Evolutionary conservation across 2,329 filamentous ascomycete genomes (phyloP).

Genomic region (Fusarium sp.): DNA sequence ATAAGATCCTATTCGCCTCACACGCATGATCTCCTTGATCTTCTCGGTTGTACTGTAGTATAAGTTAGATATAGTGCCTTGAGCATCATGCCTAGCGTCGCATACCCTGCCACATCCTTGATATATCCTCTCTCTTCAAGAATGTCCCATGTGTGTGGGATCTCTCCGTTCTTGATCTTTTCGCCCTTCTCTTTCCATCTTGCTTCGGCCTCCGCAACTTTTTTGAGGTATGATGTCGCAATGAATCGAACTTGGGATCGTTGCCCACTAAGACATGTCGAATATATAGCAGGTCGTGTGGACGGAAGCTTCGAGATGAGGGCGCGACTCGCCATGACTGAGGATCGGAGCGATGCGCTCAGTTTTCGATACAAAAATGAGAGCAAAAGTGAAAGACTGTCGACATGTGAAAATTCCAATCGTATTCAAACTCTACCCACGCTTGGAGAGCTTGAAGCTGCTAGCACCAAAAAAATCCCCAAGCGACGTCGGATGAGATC

Average conservation of each 20-base stretch:
- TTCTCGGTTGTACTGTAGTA: conserved; percentile 56
- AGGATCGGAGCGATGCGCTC: not conserved
- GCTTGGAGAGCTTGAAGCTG: conserved; percentile 28
- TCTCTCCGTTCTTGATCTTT: conserved; percentile 61
- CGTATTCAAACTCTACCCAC: conserved; percentile 16
- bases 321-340: conserved; percentile 46
- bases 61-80: conserved; percentile 7
- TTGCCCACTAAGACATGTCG: conserved; percentile 41
- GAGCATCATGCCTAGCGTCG: conserved; percentile 1
- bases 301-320: conserved; percentile 42
- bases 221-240: conserved; percentile 56
- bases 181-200: conserved; percentile 62
- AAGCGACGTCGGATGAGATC: conserved; percentile 36
- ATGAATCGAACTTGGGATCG: conserved; percentile 51
- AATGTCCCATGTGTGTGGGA: conserved; percentile 67
- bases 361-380: not conserved
- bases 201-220: conserved; percentile 54
- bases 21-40: conserved; percentile 72
- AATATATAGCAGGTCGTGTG: conserved; percentile 39
- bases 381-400: not conserved
- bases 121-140: conserved; percentile 79
- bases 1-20: conserved; percentile 77
- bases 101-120: conserved; percentile 79
- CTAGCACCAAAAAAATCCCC: conserved; percentile 42
- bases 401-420: not conserved